Percentiles rank a stretch among this genome's conserved stretches.
Conservation (phyloP, 495 filamentous ascomycete species). For the Endocarpon pusillum region DNA sequence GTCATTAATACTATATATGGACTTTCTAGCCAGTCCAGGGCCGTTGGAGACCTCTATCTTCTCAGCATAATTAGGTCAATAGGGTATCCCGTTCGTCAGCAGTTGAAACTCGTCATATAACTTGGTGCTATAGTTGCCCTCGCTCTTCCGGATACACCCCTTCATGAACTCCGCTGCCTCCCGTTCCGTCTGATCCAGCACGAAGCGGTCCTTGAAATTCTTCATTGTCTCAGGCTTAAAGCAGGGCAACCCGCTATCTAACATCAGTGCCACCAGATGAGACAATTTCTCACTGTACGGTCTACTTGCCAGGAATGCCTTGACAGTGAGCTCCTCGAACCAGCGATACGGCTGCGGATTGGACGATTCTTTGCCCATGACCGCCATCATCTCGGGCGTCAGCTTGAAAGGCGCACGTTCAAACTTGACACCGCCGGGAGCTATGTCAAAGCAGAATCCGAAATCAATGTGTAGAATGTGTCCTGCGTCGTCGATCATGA, state of each 20-base stretch:
- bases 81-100: conserved; percentile 94
- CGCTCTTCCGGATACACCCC: conserved; percentile 72
- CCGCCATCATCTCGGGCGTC: conserved; percentile 89
- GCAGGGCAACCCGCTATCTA: conserved; percentile 89
- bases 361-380: conserved; percentile 63
- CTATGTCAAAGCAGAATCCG: conserved; percentile 98
- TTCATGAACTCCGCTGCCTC: conserved; percentile 93
- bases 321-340: conserved; percentile 93
- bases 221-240: conserved; percentile 94
- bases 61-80: no score
- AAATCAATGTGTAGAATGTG: conserved; percentile 99
- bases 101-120: conserved; percentile 96
- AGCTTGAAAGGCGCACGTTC: conserved; percentile 98
- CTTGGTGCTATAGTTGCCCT: conserved; percentile 72
- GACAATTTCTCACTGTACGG: conserved; percentile 72
- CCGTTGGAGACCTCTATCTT: no score
- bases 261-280: conserved; percentile 84
- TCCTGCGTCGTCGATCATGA: conserved; percentile 94
- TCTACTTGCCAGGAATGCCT: conserved; percentile 84
- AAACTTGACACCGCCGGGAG: conserved; percentile 87
- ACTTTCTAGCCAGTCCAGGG: no score
- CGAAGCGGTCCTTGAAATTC: conserved; percentile 85
- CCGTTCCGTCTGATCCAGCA: conserved; percentile 78
- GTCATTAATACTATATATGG: no score
- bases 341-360: conserved; percentile 78